phyloP scores from a whole-genome alignment of 345 rosid species.

The Tarenaya hassleriana region DNA sequence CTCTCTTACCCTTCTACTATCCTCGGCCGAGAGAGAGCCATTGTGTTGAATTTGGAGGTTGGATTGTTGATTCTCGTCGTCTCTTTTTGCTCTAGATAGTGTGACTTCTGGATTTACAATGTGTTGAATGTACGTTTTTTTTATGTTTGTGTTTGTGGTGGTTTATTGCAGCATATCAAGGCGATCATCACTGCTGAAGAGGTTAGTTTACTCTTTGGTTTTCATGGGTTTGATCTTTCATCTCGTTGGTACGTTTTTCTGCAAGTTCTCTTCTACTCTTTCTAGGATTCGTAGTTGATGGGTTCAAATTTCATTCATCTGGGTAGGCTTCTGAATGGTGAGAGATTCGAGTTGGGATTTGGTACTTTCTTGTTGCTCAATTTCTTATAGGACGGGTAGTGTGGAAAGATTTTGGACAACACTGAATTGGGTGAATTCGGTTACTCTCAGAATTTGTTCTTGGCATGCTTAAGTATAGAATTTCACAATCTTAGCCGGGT shows the following conservation, averaged over 20 bases:
- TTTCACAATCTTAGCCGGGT: too few relatives aligned
- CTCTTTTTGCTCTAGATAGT: neutral
- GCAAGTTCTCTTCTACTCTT: neutral
- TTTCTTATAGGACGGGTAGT: neutral
- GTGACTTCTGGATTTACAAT: neutral
- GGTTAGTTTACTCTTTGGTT: conserved; percentile 41
- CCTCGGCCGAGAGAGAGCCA: conserved; percentile 96
- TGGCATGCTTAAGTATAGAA: neutral
- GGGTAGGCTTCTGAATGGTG: neutral
- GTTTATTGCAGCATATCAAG: conserved; percentile 69
- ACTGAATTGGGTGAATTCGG: neutral
- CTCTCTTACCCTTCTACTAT: conserved; percentile 90
- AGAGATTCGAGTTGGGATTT: neutral
- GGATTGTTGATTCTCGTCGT: neutral
- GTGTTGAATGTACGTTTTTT: conserved; percentile 1
- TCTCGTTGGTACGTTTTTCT: neutral
- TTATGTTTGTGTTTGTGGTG: neutral
- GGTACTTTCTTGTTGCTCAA: neutral
- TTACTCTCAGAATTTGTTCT: neutral
- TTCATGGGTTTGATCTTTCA: neutral
- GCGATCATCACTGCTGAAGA: conserved; percentile 92
- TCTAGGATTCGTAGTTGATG: neutral
- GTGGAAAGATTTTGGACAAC: neutral
- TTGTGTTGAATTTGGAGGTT: conserved; percentile 92
- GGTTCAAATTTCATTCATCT: conserved; percentile 1